A percentile compares a stretch with the other conserved stretches of the same genome.
Conservation (phyloP, 2,329 filamentous ascomycete species). For the Pseudophaeomoniella oleicola region DNA sequence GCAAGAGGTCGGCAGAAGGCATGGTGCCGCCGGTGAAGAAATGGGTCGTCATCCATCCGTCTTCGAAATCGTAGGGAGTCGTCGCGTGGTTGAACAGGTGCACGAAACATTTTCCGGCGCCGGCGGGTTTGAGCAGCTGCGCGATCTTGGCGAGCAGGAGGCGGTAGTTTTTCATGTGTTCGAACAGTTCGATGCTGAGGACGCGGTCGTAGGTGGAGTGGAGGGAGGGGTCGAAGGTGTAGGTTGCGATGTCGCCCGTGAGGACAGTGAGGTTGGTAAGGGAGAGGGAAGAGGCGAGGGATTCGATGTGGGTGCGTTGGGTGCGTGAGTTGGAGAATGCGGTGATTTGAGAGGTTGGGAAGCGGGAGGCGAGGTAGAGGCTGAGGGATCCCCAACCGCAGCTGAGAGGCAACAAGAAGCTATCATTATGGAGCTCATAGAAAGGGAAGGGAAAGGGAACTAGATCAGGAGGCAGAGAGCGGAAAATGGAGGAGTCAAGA, state of each 20-base stretch:
- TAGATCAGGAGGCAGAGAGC: background rate
- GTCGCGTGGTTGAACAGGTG: slow-evolving; percentile 52
- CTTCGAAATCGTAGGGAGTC: slow-evolving; percentile 56
- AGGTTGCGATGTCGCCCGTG: slow-evolving; percentile 52
- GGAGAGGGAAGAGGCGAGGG: slow-evolving; percentile 38
- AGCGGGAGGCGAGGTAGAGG: slow-evolving; percentile 50
- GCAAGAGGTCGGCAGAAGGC: slow-evolving; percentile 50
- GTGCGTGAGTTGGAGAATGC: slow-evolving; percentile 57
- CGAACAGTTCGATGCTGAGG: slow-evolving; percentile 56
- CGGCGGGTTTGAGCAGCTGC: slow-evolving; percentile 40
- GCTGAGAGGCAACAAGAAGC: slow-evolving; percentile 18
- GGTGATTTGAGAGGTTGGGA: slow-evolving; percentile 47
- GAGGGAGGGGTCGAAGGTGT: slow-evolving; percentile 44
- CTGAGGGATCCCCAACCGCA: slow-evolving; percentile 56
- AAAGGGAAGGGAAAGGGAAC: background rate
- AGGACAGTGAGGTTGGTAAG: slow-evolving; percentile 48
- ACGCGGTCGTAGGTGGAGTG: slow-evolving; percentile 46
- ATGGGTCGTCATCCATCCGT: slow-evolving; percentile 59
- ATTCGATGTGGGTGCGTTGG: slow-evolving; percentile 54
- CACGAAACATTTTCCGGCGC: slow-evolving; percentile 51
- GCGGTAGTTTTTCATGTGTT: slow-evolving; percentile 66
- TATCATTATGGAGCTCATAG: background rate
- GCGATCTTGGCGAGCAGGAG: slow-evolving; percentile 49
- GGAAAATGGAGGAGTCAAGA: background rate
- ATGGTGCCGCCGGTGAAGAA: slow-evolving; percentile 64